These are phyloP conservation scores for Encephalitozoon hellem DNA, from an alignment of 371 early-diverging fungal genomes.

Conservation along the genomic window DNA sequence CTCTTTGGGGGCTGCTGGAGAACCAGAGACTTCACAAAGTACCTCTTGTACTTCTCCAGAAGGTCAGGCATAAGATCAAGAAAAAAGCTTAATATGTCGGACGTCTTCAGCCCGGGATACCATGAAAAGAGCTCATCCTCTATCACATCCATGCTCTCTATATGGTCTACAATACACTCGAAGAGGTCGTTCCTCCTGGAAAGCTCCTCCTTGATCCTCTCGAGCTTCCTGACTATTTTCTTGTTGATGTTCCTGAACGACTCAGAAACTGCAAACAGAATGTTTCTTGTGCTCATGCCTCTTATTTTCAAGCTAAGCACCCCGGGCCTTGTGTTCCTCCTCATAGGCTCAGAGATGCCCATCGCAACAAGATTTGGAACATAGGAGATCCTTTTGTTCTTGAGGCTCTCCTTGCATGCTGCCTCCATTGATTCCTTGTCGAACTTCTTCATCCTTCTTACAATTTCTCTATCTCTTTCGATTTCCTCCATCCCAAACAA, in stretches of 20 bases:
- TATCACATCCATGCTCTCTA: slow-evolving; percentile 16
- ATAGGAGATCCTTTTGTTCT: not conserved
- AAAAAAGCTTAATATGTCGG: slow-evolving; percentile 28
- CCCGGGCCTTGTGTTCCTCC: not conserved
- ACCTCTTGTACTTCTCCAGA: slow-evolving; percentile 29
- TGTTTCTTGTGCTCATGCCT: slow-evolving; percentile 20
- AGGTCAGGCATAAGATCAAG: slow-evolving; percentile 43
- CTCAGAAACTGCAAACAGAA: slow-evolving; percentile 30
- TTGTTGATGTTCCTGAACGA: slow-evolving; percentile 22
- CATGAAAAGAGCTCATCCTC: slow-evolving; percentile 42
- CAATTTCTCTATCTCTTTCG: slow-evolving; percentile 3
- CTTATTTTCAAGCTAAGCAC: slow-evolving; percentile 2
- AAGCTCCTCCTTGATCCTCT: slow-evolving; percentile 32
- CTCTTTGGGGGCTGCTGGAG: not conserved
- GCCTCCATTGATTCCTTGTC: not conserved
- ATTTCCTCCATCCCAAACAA: slow-evolving; percentile 14
- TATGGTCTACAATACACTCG: not conserved
- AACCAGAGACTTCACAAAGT: slow-evolving; percentile 15
- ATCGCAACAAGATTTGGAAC: not conserved
- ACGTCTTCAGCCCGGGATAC: slow-evolving; percentile 38
- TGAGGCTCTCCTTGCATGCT: not conserved
- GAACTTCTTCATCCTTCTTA: slow-evolving; percentile 2
- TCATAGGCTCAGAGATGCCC: not conserved
- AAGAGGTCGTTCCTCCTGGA: slow-evolving; percentile 27
- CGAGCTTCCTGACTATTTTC: slow-evolving; percentile 17